Conservation (phyloP, 768 basidiomycete species). For the Lepiota subincarnata region DNA sequence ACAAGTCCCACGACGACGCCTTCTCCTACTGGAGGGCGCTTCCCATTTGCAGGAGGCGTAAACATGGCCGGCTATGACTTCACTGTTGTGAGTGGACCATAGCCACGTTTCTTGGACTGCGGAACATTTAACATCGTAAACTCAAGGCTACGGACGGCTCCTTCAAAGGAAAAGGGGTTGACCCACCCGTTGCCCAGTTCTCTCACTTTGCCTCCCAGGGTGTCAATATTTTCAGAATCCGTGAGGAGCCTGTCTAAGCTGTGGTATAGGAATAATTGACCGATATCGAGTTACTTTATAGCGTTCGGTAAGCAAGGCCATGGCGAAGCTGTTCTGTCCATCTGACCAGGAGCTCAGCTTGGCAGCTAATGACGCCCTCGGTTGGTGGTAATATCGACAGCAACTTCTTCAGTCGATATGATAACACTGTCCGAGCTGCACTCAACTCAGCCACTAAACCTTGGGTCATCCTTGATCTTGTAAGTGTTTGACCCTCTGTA, state of each 20-base stretch:
- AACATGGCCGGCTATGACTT: slow-evolving; percentile 49
- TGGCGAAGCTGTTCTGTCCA: neutral
- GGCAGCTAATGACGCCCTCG: slow-evolving; percentile 49
- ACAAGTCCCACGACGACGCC: slow-evolving; percentile 19
- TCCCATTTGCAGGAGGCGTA: slow-evolving; percentile 42
- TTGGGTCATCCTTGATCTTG: slow-evolving; percentile 49
- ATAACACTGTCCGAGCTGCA: slow-evolving; percentile 44
- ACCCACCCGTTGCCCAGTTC: slow-evolving; percentile 42
- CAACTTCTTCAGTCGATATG: slow-evolving; percentile 42
- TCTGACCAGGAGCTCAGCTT: slow-evolving; percentile 27
- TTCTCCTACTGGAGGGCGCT: slow-evolving; percentile 14
- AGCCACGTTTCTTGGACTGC: neutral
- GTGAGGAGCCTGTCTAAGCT: slow-evolving; percentile 7
- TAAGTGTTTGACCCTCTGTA: slow-evolving; percentile 16
- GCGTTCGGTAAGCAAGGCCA: slow-evolving; percentile 3
- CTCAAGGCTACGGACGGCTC: slow-evolving; percentile 39
- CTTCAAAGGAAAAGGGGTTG: slow-evolving; percentile 32
- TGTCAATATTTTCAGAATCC: slow-evolving; percentile 43
- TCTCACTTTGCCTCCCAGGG: slow-evolving; percentile 45
- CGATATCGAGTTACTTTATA: neutral
- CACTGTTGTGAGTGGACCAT: slow-evolving; percentile 29
- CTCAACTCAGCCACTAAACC: slow-evolving; percentile 35
- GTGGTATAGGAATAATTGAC: neutral
- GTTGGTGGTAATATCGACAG: slow-evolving; percentile 43
- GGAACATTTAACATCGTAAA: neutral